phyloP scores from a whole-genome alignment of 78 protist genomes.

The Dictyostelium firmibasis region DNA sequence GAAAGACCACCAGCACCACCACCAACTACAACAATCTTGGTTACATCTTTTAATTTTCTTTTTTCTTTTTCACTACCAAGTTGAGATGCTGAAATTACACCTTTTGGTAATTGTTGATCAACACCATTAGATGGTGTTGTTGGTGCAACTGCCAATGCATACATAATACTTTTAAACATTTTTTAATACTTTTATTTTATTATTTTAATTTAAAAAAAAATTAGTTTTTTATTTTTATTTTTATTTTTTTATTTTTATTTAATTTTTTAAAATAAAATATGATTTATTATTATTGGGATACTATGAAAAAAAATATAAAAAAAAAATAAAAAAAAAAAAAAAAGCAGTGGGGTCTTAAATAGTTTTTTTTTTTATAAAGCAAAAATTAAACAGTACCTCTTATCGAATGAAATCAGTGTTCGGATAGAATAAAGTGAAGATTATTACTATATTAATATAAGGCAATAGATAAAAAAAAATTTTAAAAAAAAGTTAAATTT shows the following conservation, averaged over 20 bases:
- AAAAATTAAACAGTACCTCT: not conserved
- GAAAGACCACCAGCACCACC: conserved; percentile 87
- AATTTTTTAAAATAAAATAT: not conserved
- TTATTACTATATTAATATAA: not conserved
- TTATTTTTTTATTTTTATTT: too few species aligned
- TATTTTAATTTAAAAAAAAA: too few species aligned
- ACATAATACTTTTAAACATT: not conserved
- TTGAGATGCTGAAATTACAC: not conserved
- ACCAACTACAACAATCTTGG: conserved; percentile 75
- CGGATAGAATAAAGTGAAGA: not conserved
- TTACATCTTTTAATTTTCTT: conserved; percentile 15
- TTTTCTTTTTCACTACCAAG: not conserved
- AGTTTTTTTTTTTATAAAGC: not conserved
- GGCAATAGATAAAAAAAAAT: not conserved
- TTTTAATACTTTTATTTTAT: too few species aligned
- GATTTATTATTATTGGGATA: too few species aligned
- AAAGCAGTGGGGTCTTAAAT: not conserved
- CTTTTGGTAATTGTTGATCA: not conserved
- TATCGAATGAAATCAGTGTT: not conserved
- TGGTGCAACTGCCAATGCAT: conserved; percentile 5
- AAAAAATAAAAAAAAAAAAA: not conserved
- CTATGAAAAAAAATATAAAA: not conserved
- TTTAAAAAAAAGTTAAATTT: not conserved
- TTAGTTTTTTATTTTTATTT: too few species aligned
- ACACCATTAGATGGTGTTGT: not conserved